Base-by-base conservation (phyloP, 495 filamentous ascomycete species). In the Annulohypoxylon stygium region DNA sequence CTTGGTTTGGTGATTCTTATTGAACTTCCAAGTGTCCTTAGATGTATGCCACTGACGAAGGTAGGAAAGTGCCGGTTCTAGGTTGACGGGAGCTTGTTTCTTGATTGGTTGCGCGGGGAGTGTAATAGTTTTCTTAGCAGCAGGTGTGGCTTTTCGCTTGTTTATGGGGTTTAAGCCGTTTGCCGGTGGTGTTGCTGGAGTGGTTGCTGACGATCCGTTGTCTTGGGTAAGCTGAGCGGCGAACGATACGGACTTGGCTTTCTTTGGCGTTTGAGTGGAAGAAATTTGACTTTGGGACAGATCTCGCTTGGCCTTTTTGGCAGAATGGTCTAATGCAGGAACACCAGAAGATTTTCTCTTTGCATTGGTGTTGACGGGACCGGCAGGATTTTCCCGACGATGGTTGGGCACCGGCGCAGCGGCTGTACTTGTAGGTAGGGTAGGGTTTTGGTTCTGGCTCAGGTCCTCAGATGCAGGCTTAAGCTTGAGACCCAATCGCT, bases 11-110 rank as follows among this genome's bases (percentile, higher is more conserved):
- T 92, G 88, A 63, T 90, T 91, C 83, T 97, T 97, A 83, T 95
- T 95, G 83, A 97, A 97, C 80, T 97, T 97, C 94, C 94, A 97
- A 41, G 81, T 83, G 0, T 84, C 80, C 48, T 88, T 89, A 53
- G 88, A 84, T 48, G 86, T 87, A 78, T 91, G 82, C 86, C 93
- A 95, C 77, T 86, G 85, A 25, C 83, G 86, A 20, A 97, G 85
- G 78, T 97, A 97, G 20, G 81, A 83, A 41, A 97, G 87, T 65
- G 93, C 89, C 4, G 90, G 88, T 51, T 88, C 85, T 73, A 88
- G 74, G 47, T 81, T 76, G 30, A 75, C 78, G 48, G 80, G 76
- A 51, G 85, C 81, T 37, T 82, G 67, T 50, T 81, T 79, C 41
- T 83, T 78, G 34, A 76, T 66, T 43, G 75, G 63, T 47, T 78